Base-by-base conservation (phyloP, 179 eudicot species). In the Nepenthes alata region DNA sequence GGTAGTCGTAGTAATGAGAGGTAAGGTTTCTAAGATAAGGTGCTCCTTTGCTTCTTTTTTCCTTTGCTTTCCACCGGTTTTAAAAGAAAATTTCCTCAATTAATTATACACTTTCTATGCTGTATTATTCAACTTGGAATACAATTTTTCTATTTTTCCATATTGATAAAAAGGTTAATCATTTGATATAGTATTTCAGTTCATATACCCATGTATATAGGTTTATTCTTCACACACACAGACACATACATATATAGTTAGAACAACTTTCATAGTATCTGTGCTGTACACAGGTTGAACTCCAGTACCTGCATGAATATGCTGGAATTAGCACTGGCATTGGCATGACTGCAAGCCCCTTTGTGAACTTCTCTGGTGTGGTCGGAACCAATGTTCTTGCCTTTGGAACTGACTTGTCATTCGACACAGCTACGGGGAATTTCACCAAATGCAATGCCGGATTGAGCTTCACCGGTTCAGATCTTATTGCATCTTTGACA, bases 371-470 rank as follows among this genome's bases (percentile, higher is more conserved):
- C 69, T 85, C 96, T 37, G 94, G 96, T 65, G 94, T 85, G 62
- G 48, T 83, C 35, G 96, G 96, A 47, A 81, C 75, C 47, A 80
- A 82, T 52, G 47, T 50, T n/a, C 55, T 79, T 47, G 76, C 90
- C 38, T 49, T 88, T 63, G 97, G 97, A 8, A 67, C 88, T 39
- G 96, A 91, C 75, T 80, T 85, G 48, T 73, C 88, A 3, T 88
- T 80, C 61, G 97, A 88, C 68, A 72, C 80, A 39, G 82, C 83
- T 61, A 67, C 77, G 25, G 91, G 94, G 48, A 77, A 70, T 50
- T 81, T 91, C 65, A 83, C 90, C 55, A 91, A 91, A 62, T 78
- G 52, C 79, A 91, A 91, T 78, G 84, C 84, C 72, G 96, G 96
- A 53, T 60, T 89, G 64, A 85, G 80, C 75, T 83, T 78, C 76